Evolutionary conservation across 1,284 basidiomycete species (phyloP).

Genomic region (Cutaneotrichosporon sp.): DNA sequence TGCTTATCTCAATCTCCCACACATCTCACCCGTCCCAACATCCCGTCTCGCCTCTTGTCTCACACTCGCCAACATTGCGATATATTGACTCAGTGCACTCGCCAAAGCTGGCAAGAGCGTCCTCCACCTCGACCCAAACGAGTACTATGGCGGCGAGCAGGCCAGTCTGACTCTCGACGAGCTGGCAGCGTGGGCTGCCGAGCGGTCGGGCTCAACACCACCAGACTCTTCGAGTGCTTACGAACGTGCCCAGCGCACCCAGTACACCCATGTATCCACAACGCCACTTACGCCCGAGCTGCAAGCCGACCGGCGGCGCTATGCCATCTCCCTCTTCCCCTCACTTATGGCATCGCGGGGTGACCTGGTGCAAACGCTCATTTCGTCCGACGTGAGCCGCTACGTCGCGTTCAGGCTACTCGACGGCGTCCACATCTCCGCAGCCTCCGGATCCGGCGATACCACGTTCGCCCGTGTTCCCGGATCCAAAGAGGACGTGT

Average conservation of each 20-base stretch:
- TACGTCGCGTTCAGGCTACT: slow-evolving; percentile 87
- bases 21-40: not conserved
- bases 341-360: slow-evolving; percentile 75
- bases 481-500: slow-evolving; percentile 86
- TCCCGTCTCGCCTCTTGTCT: not conserved
- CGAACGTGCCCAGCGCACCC: not conserved
- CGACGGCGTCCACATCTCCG: slow-evolving; percentile 61
- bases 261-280: slow-evolving; percentile 23
- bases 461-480: slow-evolving; percentile 62
- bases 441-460: slow-evolving; percentile 1
- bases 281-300: slow-evolving; percentile 51
- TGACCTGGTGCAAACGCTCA: slow-evolving; percentile 70
- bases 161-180: slow-evolving; percentile 80
- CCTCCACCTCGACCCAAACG: slow-evolving; percentile 77
- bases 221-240: not conserved
- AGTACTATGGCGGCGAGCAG: slow-evolving; percentile 78
- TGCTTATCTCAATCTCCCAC: not conserved
- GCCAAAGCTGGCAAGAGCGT: slow-evolving; percentile 81
- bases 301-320: slow-evolving; percentile 63
- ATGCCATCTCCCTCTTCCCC: slow-evolving; percentile 78
- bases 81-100: slow-evolving; percentile 66
- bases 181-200: slow-evolving; percentile 62
- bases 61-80: not conserved
- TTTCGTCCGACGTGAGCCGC: slow-evolving; percentile 78
- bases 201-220: slow-evolving; percentile 8